Conservation (phyloP, 352 stramenopile species). For the Phytophthora meadii region DNA sequence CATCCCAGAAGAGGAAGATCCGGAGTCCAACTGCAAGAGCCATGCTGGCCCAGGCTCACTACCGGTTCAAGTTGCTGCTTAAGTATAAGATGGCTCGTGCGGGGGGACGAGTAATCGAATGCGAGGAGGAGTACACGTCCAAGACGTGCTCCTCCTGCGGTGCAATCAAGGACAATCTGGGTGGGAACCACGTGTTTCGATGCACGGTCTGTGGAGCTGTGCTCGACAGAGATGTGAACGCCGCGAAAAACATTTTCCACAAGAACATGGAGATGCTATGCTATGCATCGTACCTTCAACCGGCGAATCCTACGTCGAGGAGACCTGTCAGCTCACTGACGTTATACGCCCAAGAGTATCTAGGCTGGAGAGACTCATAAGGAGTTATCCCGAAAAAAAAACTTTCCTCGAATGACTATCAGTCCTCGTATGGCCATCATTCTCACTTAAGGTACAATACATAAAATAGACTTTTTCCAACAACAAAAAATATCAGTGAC, state of each 20-base stretch:
- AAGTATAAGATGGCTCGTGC: constrained; percentile 21
- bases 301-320: background rate
- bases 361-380: background rate
- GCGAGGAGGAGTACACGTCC: constrained; percentile 27
- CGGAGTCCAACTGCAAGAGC: constrained; percentile 4
- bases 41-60: constrained; percentile 10
- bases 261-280: constrained; percentile 1
- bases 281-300: background rate
- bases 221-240: constrained; percentile 17
- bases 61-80: constrained; percentile 1
- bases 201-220: background rate
- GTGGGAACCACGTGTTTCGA: background rate
- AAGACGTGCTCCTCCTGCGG: constrained; percentile 20
- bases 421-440: constrained; percentile 5
- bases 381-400: constrained; percentile 28
- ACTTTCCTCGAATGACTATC: too few relatives aligned
- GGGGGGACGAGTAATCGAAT: constrained; percentile 14
- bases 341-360: background rate
- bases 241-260: constrained; percentile 12
- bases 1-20: constrained; percentile 6
- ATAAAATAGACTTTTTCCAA: background rate
- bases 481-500: background rate
- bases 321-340: background rate
- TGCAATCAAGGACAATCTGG: constrained; percentile 9
- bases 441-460: background rate